Conservation (phyloP, 2,329 filamentous ascomycete species). For the Sporothrix protearum region DNA sequence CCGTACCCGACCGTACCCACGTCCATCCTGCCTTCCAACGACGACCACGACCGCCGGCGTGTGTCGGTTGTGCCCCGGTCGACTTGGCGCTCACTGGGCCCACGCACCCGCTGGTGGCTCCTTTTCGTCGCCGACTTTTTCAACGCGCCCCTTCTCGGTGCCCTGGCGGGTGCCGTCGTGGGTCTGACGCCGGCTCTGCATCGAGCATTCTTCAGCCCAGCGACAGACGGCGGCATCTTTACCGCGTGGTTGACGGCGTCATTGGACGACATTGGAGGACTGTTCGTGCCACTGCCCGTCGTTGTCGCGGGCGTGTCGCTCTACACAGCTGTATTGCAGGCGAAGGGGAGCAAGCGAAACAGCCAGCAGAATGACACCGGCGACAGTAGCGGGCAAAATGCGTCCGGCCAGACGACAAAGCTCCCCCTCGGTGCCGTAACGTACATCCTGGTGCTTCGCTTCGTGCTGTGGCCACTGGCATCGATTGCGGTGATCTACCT, state of each 20-base stretch:
- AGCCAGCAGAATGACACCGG: slow-evolving; percentile 30
- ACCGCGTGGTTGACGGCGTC: slow-evolving; percentile 63
- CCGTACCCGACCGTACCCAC: not conserved
- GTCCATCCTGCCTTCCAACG: not conserved
- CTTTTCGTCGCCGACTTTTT: slow-evolving; percentile 47
- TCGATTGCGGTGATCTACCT: slow-evolving; percentile 54
- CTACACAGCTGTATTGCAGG: slow-evolving; percentile 49
- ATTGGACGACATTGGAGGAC: slow-evolving; percentile 57
- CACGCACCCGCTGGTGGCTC: slow-evolving; percentile 36
- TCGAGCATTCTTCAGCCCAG: slow-evolving; percentile 56
- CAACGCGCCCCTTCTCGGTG: slow-evolving; percentile 61
- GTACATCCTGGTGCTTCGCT: slow-evolving; percentile 54
- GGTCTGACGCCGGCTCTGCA: slow-evolving; percentile 60
- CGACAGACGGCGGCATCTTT: slow-evolving; percentile 58
- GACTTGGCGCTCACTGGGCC: slow-evolving; percentile 33
- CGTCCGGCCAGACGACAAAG: slow-evolving; percentile 32
- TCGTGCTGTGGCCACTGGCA: slow-evolving; percentile 58
- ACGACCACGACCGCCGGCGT: slow-evolving; percentile 27
- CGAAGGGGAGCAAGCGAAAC: slow-evolving; percentile 25
- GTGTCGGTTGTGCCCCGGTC: slow-evolving; percentile 31
- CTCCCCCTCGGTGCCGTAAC: slow-evolving; percentile 49
- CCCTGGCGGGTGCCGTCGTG: slow-evolving; percentile 55
- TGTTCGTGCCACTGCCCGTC: slow-evolving; percentile 64
- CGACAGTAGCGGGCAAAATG: slow-evolving; percentile 31
- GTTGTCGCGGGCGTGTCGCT: slow-evolving; percentile 66